Evolutionary conservation across 257 asterid genomes (phyloP), one percentile per base, ranked within the genome.

Genomic region (Solanum medicagineum): DNA sequence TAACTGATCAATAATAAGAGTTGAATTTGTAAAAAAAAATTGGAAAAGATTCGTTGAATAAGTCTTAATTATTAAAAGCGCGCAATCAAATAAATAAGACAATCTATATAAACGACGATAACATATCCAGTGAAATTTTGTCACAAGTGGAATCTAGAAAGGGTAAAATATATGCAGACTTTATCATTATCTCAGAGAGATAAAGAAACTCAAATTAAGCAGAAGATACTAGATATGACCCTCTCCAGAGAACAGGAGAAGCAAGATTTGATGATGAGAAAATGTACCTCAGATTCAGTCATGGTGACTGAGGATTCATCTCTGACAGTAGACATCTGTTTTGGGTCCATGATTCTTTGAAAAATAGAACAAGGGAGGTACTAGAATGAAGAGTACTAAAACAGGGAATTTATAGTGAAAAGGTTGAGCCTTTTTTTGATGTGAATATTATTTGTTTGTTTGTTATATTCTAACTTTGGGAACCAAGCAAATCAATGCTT

Each of bases 301-400:
- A 51, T 77, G 5, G 62, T 4, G 26, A 77, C 82, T 24, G 82
- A 77, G 5, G 63, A 51, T 53, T 79, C 83, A 79, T 79, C 83
- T 79, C 83, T 79, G 29, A 79, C 83, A 79, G 83, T 45, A 79
- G 83, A 53, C 10, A 53, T 42, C 9, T 79, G 83, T 79, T 79
- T 79, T 36, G 22, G 49, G 29, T 79, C 83, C 49, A 79, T 79
- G 11, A 1, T 29, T 79, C 66, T 2, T 26, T 0, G 19, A 29
- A 29, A 77, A 73, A 14, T n/a, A 45, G n/a, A 45, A 17, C 16
- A 17, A 45, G 26, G 19, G 15, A 70, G 36, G n/a, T 56, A 56
- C 3, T 7, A 49, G 40, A 24, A 74, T 47, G 81, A 74, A 74
- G 53, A 68, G 81, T 22, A 17, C 17, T 79, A 51, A 53, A 51